phyloP scores from a whole-genome alignment of 768 basidiomycete species.

The Tulasnella sp. region DNA sequence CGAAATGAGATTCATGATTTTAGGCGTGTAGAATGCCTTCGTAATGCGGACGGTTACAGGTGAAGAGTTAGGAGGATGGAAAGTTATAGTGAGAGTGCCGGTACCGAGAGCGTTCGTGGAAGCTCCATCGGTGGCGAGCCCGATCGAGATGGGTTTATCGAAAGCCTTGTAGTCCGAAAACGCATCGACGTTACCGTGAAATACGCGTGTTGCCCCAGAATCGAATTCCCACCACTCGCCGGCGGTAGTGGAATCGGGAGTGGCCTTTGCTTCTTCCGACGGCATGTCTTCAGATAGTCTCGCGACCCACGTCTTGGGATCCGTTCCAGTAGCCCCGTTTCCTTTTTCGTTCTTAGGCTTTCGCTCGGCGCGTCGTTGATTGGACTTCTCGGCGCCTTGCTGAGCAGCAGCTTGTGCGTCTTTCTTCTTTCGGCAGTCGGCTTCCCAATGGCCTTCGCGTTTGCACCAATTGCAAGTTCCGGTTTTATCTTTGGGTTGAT shows the following conservation, averaged over 20 bases:
- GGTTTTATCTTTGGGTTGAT: neutral
- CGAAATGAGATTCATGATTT: neutral
- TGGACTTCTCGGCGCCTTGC: neutral
- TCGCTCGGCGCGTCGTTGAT: neutral
- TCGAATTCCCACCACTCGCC: neutral
- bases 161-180: neutral
- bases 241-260: neutral
- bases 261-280: neutral
- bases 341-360: neutral
- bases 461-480: neutral
- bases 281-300: neutral
- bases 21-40: neutral
- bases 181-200: neutral
- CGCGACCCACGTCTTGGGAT: neutral
- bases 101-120: neutral
- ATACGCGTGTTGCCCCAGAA: neutral
- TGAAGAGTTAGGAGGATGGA: neutral
- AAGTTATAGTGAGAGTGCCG: neutral
- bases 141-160: neutral
- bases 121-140: neutral
- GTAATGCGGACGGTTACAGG: neutral
- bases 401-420: neutral
- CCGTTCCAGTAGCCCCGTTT: neutral
- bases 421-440: neutral
- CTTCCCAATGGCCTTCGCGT: neutral